Conservation (phyloP, 371 early-diverging fungal species). For the Mortierella sp. region DNA sequence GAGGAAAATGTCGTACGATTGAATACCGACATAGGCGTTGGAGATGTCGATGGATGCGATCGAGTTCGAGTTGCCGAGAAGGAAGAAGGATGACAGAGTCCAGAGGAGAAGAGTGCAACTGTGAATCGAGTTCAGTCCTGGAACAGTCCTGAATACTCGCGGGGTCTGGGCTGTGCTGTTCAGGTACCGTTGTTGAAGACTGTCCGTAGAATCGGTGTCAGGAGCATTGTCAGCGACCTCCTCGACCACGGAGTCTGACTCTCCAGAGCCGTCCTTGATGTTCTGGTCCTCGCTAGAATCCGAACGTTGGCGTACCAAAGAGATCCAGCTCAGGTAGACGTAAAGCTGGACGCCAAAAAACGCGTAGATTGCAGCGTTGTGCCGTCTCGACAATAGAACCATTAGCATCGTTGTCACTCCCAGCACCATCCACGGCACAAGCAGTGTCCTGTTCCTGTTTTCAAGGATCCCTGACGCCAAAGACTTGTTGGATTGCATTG, state of each 20-base stretch:
- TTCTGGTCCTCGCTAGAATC: background rate
- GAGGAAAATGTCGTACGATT: slow-evolving; percentile 68
- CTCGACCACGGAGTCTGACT: background rate
- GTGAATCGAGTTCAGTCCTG: slow-evolving; percentile 44
- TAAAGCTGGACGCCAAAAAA: slow-evolving; percentile 69
- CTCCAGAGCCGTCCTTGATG: background rate
- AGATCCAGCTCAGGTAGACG: slow-evolving; percentile 58
- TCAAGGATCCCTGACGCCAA: background rate
- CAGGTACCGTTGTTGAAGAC: slow-evolving; percentile 32
- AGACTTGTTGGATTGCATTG: background rate
- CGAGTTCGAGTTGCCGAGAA: slow-evolving; percentile 83
- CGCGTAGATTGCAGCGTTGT: slow-evolving; percentile 71
- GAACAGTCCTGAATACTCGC: slow-evolving; percentile 25
- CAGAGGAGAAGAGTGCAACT: slow-evolving; percentile 47
- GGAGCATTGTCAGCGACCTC: background rate
- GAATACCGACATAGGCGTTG: slow-evolving; percentile 83
- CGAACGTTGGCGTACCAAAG: slow-evolving; percentile 18
- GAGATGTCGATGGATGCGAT: slow-evolving; percentile 84
- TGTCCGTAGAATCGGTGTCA: background rate
- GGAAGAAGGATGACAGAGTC: slow-evolving; percentile 73
- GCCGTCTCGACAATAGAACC: slow-evolving; percentile 70
- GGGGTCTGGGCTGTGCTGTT: background rate
- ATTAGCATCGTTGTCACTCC: slow-evolving; percentile 61
- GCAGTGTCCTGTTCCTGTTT: slow-evolving; percentile 14
- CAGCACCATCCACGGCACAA: slow-evolving; percentile 34